Base-by-base conservation (phyloP, 2,329 filamentous ascomycete genomes). In the Leptosphaerulina australis region DNA sequence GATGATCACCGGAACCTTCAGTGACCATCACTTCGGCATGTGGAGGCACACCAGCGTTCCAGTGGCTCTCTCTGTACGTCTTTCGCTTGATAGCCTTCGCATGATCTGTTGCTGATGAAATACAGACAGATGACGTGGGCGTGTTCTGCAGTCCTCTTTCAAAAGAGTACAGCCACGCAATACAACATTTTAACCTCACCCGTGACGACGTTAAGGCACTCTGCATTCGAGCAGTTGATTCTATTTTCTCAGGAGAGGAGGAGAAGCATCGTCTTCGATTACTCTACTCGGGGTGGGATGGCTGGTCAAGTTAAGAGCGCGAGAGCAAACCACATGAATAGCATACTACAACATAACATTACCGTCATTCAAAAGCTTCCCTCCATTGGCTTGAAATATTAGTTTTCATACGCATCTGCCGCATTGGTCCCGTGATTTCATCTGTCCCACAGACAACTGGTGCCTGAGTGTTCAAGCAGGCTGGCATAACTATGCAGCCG, bases 111-210 rank as follows among this genome's bases (percentile, higher is more conserved):
- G 26, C 62, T 68, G 10, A 66, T 22, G 12, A 5, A 12, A 20
- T 31, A 4, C 53, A 91, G 88, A 94, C 90, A 1, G 90, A 94
- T 66, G 89, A 94, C 63, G 87, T 93, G 8, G 90, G 89, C 2
- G 84, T 94, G 17, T 94, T 94, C 63, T 86, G 86, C 39, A 92
- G 88, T 64, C 79, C 83, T 0, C 72, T 92, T 3, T 91, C 88
- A 0, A 86, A 91, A 59, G 90, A 95, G 69, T 93, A 92, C 70
- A 75, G 79, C 6, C 81, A 94, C 2, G 87, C 88, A 3, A 85
- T 87, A 1, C 72, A 85, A 58, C 84, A 92, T 66, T 94, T 94
- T 63, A 68, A 72, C 0, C 77, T 94, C 11, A 66, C 59, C 21
- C 69, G 74, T 11, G 47, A 59, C 1, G 76, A 81, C 17, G 59